Conservation (phyloP, 2,329 filamentous ascomycete genomes). For the Coleophoma eucalyptorum region DNA sequence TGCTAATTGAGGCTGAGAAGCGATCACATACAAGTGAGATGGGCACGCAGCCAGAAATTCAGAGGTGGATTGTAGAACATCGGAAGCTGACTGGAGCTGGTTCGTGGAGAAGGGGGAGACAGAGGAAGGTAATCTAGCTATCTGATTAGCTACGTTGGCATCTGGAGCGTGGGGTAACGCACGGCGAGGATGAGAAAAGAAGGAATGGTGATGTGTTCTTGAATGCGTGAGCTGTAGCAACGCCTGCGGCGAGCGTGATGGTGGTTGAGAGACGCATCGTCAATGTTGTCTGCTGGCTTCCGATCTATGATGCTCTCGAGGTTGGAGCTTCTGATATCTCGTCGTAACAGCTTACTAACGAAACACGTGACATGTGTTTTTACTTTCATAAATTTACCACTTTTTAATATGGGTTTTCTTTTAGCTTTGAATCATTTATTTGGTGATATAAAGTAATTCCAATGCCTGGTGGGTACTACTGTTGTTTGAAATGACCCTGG, state of each 20-base stretch:
- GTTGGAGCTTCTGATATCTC: constrained; percentile 9
- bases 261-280: constrained; percentile 53
- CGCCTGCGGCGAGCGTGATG: constrained; percentile 48
- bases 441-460: no score
- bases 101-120: constrained; percentile 7
- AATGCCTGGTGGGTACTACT: no score
- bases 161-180: constrained; percentile 10
- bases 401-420: not conserved
- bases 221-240: constrained; percentile 66
- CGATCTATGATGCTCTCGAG: constrained; percentile 6
- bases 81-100: constrained; percentile 17
- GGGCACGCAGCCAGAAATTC: constrained; percentile 63
- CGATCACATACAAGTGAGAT: constrained; percentile 71
- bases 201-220: constrained; percentile 86
- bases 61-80: constrained; percentile 15
- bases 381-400: not conserved
- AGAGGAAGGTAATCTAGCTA: constrained; percentile 12
- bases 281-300: constrained; percentile 6
- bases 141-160: constrained; percentile 1
- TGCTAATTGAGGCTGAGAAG: constrained; percentile 73
- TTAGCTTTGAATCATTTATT: no score
- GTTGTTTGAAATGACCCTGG: not conserved
- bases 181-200: constrained; percentile 65
- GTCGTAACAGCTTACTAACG: not conserved
- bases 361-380: not conserved